Evolutionary conservation across 257 asterid genomes (phyloP), one percentile per base, ranked within the genome.

Genomic region (Capsicum chinense): DNA sequence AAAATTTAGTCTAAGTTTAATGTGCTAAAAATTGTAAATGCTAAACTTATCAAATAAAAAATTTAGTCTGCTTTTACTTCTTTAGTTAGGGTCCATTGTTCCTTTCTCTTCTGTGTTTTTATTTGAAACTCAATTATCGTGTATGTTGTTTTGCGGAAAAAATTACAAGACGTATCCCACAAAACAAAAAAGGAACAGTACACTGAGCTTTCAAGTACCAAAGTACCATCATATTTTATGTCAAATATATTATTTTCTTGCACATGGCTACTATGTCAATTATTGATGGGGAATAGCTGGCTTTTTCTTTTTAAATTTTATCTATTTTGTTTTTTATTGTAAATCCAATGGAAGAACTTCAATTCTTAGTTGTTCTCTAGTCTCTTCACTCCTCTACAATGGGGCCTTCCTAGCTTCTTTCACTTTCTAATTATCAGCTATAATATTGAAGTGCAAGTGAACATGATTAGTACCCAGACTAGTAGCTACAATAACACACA

Each of bases 191-290:
- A 50, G n/a, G 1, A 52, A 35, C 26, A 26, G 63, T 26, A 54
- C 13, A 76, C 64, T 14, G 26, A 52, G 48, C 81, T 52, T 52
- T 76, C 81, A 76, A 76, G 81, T 76, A 76, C 81, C 63, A 76
- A 76, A 76, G 47, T 50, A 76, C 81, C 47, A 76, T 54, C 62
- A 50, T 26, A 50, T 7, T 21, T 21, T 54, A 74, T 13, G 80
- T 50, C 42, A 76, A 76, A 76, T 50, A 76, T 50, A 12, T 6
- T 26, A 74, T 76, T 54, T 52, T 52, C 14, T 26, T 71, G 59
- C 81, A 76, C 81, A 76, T 76, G 81, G 81, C 62, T 76, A 54
- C 63, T 7, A 5, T 54, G 47, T 76, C 47, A 54, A 76, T 76
- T 76, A 54, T 76, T 76, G 81, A 54, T 26, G 44, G 6, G 48